Base-by-base conservation (phyloP, 2,329 filamentous ascomycete genomes). In the Talaromyces atroroseus region DNA sequence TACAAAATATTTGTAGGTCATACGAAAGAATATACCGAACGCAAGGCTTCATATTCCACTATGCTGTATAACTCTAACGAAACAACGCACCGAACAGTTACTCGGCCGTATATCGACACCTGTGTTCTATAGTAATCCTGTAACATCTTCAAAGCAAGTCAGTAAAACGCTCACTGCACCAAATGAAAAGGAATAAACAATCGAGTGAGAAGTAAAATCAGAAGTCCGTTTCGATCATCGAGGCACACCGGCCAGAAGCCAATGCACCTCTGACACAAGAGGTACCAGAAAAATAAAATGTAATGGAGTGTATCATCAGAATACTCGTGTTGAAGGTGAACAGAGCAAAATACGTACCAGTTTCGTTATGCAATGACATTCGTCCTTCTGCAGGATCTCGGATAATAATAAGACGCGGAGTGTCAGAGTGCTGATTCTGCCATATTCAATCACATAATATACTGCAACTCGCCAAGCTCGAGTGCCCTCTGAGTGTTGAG, bases 161-260 rank as follows among this genome's bases (percentile, higher is more conserved):
- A 59, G 24, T 36, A 44, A 12, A 21, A 44, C 55, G 3, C 45
- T 52, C 51, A 71, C 62, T 42, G 52, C 58, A 21, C 57, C 59
- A 36, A 68, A 51, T n/a, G 66, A 61, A 21, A 59, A 60, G 18
- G 2, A 44, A 42, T 8, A 20, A 42, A 44, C 23, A 44, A 16
- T 42, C 11, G 66, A 58, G 48, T 65, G 63, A 0, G 62, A 61
- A n/a, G 62, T 32, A 32, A 29, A 51, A 71, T 92, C 88, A 92
- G 88, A 91, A 90, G 88, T 90, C 87, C 86, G 78, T 78, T 88
- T 80, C 83, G 88, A 89, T 90, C 88, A 92, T 89, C 75, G 85
- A 80, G 73, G 77, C 70, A 76, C 78, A 69, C 73, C 65, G 65
- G 66, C 63, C 51, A 12, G 26, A 54, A 52, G 62, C 66, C 61